phyloP scores from a whole-genome alignment of 169 alveolate genomes.

The Babesia divergens region DNA sequence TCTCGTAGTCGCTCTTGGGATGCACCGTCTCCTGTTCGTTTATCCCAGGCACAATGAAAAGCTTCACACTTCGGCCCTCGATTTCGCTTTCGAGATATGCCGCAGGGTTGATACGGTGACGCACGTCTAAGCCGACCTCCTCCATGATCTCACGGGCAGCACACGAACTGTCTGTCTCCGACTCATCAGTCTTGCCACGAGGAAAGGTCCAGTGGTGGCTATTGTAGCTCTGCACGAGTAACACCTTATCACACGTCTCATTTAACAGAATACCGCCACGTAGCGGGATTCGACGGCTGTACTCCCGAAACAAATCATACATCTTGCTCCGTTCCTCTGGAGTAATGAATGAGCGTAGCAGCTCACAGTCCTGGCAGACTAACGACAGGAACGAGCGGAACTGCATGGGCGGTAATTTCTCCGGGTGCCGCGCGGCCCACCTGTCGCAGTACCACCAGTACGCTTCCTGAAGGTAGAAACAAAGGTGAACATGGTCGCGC shows the following conservation, averaged over 20 bases:
- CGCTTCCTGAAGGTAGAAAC: conserved; percentile 87
- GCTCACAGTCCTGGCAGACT: conserved; percentile 82
- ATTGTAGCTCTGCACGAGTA: conserved; percentile 82
- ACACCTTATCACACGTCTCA: conserved; percentile 76
- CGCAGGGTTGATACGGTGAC: conserved; percentile 70
- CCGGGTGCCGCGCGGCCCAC: conserved; percentile 83
- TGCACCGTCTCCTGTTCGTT: conserved; percentile 71
- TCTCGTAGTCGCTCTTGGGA: conserved; percentile 83
- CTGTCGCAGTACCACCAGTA: conserved; percentile 90
- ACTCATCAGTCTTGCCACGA: conserved; percentile 91
- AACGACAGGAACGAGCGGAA: conserved; percentile 78
- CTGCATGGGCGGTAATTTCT: conserved; percentile 70
- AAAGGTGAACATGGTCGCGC: conserved; percentile 82
- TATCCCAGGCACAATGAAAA: conserved; percentile 84
- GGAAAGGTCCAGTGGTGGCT: conserved; percentile 89
- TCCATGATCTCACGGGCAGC: conserved; percentile 92
- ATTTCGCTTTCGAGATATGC: conserved; percentile 76
- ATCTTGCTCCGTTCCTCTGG: conserved; percentile 73
- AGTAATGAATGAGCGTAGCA: conserved; percentile 65
- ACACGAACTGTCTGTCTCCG: conserved; percentile 87
- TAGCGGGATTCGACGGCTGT: conserved; percentile 82
- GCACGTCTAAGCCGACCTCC: conserved; percentile 89
- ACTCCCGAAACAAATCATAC: conserved; percentile 74
- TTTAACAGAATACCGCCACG: conserved; percentile 85
- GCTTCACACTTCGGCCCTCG: conserved; percentile 79